Conservation (phyloP, 495 filamentous ascomycete genomes). For the Immersiella caudata region DNA sequence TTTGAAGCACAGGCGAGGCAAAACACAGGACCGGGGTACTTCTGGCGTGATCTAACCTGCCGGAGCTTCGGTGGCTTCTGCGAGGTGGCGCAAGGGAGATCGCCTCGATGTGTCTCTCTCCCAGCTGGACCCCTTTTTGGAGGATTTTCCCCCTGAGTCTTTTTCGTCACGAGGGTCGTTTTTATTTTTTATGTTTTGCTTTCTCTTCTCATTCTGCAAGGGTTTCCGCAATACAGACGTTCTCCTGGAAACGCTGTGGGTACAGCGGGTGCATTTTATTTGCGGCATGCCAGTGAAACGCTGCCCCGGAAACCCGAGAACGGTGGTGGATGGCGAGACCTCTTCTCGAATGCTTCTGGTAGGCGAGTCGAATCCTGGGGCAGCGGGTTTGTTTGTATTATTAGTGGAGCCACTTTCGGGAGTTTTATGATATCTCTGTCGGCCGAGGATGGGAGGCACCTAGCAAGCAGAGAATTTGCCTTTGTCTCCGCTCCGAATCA, state of each 20-base stretch:
- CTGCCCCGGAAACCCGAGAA: conserved; percentile 9
- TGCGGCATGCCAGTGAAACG: conserved; percentile 16
- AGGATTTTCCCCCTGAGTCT: background rate
- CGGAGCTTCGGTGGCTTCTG: background rate
- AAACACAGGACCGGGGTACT: background rate
- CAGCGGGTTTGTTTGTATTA: background rate
- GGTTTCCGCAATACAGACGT: background rate
- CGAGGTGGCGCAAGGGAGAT: background rate
- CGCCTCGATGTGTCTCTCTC: background rate
- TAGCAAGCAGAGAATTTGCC: background rate
- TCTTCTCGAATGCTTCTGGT: background rate
- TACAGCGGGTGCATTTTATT: conserved; percentile 7
- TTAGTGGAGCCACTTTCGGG: background rate
- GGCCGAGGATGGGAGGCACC: background rate
- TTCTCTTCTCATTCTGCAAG: background rate
- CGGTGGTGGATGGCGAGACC: background rate
- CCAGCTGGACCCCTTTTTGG: background rate
- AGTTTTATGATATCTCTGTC: background rate
- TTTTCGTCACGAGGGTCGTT: background rate
- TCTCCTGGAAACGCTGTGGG: conserved; percentile 2
- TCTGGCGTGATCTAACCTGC: background rate
- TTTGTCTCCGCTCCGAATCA: conserved; percentile 5
- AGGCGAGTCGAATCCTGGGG: conserved; percentile 2
- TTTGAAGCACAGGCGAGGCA: conserved; percentile 17
- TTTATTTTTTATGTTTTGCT: background rate